These are phyloP conservation scores for Fusarium duplospermum DNA, from an alignment of 2,329 filamentous ascomycete species.

Conservation along the genomic window DNA sequence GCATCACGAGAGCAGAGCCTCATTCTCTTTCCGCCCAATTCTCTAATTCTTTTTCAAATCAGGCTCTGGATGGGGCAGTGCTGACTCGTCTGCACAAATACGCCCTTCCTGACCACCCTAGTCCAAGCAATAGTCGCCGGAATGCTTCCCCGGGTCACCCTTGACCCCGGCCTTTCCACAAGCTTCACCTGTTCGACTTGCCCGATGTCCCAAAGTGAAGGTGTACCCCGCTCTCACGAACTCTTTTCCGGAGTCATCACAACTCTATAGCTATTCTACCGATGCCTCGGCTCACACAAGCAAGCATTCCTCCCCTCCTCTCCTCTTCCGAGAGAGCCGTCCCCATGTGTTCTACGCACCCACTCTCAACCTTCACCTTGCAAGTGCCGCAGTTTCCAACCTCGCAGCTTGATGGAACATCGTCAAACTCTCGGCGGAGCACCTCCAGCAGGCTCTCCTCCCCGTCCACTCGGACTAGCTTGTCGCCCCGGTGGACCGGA, in stretches of 20 bases:
- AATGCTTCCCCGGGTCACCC: not conserved
- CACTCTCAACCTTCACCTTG: constrained; percentile 55
- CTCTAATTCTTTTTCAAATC: not conserved
- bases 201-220: not conserved
- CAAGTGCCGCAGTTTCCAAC: constrained; percentile 68
- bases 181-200: not conserved
- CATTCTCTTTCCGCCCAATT: not conserved
- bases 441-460: constrained; percentile 64
- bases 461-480: constrained; percentile 57
- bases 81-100: not conserved
- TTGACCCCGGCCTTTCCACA: not conserved
- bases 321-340: constrained; percentile 60
- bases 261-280: constrained; percentile 62
- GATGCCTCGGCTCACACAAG: constrained; percentile 65
- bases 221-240: not conserved
- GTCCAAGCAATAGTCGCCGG: not conserved
- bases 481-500: constrained; percentile 51
- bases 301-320: constrained; percentile 57
- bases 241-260: not conserved
- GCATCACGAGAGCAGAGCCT: not conserved
- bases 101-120: not conserved
- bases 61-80: not conserved
- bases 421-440: constrained; percentile 56
- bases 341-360: constrained; percentile 62
- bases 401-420: constrained; percentile 62